Percentiles rank a stretch among this genome's conserved stretches.
Evolutionary conservation across 2,329 filamentous ascomycete species (phyloP).

Genomic region (Colletotrichum neosansevieriae): DNA sequence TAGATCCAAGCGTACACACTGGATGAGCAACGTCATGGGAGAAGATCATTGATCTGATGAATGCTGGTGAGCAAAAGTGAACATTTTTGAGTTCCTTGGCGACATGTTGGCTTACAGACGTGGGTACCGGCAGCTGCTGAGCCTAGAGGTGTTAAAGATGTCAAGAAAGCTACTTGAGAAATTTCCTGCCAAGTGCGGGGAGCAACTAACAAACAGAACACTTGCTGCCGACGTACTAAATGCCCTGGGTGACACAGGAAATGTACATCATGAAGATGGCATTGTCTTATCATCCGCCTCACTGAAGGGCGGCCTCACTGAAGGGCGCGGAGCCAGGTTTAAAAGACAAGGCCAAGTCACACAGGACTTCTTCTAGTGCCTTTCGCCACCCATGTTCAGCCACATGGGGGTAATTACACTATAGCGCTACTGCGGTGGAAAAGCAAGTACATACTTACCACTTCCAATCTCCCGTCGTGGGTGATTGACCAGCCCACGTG

Average conservation of each 20-base stretch:
- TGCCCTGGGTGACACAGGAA: neutral
- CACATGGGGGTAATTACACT: too few relatives aligned
- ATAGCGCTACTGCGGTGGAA: neutral
- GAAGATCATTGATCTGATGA: neutral
- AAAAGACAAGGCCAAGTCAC: neutral
- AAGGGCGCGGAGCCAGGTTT: neutral
- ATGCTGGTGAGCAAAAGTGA: neutral
- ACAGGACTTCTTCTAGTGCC: too few relatives aligned
- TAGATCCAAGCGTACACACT: conserved; percentile 1
- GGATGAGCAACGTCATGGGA: neutral
- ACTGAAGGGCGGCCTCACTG: neutral
- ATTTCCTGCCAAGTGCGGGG: neutral
- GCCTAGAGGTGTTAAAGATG: neutral
- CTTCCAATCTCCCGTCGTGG: too few relatives aligned
- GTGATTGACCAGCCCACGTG: neutral
- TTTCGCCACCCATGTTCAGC: too few relatives aligned
- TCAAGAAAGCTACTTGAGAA: neutral
- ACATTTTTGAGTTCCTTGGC: neutral
- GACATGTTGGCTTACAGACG: neutral
- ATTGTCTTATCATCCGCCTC: too few relatives aligned
- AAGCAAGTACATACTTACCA: neutral
- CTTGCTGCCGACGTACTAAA: neutral
- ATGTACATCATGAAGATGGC: neutral
- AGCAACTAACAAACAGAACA: neutral
- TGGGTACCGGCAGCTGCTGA: neutral